These are phyloP conservation scores for Talaromyces albobiverticillius DNA, from an alignment of 2,329 filamentous ascomycete genomes.

Conservation along the genomic window DNA sequence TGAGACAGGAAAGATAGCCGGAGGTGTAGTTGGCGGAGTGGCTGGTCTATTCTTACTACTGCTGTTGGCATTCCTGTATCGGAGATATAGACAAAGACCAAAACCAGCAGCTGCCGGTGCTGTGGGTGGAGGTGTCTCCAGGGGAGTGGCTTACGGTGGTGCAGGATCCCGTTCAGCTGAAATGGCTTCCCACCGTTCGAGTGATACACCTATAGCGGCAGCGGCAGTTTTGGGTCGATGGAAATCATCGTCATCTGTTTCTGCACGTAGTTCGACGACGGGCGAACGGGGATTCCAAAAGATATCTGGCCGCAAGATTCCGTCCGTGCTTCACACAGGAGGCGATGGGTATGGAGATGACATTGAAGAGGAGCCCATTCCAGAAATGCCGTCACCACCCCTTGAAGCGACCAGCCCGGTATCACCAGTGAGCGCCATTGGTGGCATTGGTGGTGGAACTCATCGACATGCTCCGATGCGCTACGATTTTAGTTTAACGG, in stretches of 20 bases:
- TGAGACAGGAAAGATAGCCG: constrained; percentile 55
- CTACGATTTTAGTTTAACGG: constrained; percentile 24
- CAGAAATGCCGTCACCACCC: constrained; percentile 15
- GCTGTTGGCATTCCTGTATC: constrained; percentile 32
- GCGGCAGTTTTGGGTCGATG: constrained; percentile 41
- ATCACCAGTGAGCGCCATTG: constrained; percentile 13
- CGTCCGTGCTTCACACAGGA: constrained; percentile 44
- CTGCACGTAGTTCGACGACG: constrained; percentile 31
- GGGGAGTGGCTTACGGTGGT: constrained; percentile 22
- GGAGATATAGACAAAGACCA: constrained; percentile 18
- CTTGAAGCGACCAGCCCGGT: constrained; percentile 16
- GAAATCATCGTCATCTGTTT: constrained; percentile 32
- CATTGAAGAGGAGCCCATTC: constrained; percentile 25
- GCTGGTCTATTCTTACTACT: constrained; percentile 56
- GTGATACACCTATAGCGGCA: constrained; percentile 36
- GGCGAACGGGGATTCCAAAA: constrained; percentile 50
- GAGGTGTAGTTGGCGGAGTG: constrained; percentile 61
- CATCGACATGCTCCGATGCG: constrained; percentile 22
- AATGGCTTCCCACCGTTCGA: constrained; percentile 38
- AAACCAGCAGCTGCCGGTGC: not conserved
- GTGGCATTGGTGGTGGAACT: not conserved
- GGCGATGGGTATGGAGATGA: constrained; percentile 46
- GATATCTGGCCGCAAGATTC: constrained; percentile 48
- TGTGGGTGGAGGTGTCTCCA: constrained; percentile 14
- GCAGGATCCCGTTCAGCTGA: constrained; percentile 18